Evolutionary conservation across 2,329 filamentous ascomycete species (phyloP).

Genomic region (Cercospora brassicicola): DNA sequence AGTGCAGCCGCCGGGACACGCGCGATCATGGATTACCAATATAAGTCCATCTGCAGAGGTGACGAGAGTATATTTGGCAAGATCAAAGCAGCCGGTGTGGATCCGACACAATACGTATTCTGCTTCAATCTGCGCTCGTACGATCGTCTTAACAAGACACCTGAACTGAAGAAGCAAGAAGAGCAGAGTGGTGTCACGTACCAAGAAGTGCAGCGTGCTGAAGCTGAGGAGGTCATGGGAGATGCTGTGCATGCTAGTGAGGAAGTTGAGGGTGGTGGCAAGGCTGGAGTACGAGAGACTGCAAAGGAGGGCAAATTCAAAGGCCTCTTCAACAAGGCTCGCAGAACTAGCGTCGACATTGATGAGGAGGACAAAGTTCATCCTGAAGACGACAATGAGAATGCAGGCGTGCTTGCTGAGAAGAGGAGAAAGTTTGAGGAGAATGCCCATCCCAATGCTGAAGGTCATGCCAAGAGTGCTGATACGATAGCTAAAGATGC

Average conservation of each 20-base stretch:
- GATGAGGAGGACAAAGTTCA: slow-evolving; percentile 26
- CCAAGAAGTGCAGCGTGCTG: slow-evolving; percentile 79
- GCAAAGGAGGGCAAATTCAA: slow-evolving; percentile 30
- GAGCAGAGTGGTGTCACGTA: slow-evolving; percentile 80
- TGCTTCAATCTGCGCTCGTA: slow-evolving; percentile 93
- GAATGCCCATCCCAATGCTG: slow-evolving; percentile 18
- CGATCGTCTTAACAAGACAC: slow-evolving; percentile 84
- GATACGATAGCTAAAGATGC: slow-evolving; percentile 74
- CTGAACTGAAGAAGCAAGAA: slow-evolving; percentile 71
- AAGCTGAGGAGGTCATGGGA: slow-evolving; percentile 85
- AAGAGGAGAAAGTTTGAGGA: slow-evolving; percentile 31
- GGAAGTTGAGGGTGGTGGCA: slow-evolving; percentile 26
- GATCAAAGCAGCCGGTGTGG: slow-evolving; percentile 69
- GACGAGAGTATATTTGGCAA: slow-evolving; percentile 86
- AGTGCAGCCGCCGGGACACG: slow-evolving; percentile 81
- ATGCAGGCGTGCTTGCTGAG: slow-evolving; percentile 18
- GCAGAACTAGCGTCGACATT: slow-evolving; percentile 31
- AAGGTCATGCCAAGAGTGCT: slow-evolving; percentile 36
- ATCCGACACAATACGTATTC: slow-evolving; percentile 81
- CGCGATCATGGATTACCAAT: slow-evolving; percentile 98
- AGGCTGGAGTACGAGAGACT: slow-evolving; percentile 38
- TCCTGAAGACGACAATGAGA: slow-evolving; percentile 22
- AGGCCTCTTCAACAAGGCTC: slow-evolving; percentile 37
- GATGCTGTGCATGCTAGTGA: slow-evolving; percentile 63
- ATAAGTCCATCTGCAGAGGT: slow-evolving; percentile 90